Evolutionary conservation across 108 stramenopile genomes (phyloP).

Genomic region (Cylindrotheca closterium): DNA sequence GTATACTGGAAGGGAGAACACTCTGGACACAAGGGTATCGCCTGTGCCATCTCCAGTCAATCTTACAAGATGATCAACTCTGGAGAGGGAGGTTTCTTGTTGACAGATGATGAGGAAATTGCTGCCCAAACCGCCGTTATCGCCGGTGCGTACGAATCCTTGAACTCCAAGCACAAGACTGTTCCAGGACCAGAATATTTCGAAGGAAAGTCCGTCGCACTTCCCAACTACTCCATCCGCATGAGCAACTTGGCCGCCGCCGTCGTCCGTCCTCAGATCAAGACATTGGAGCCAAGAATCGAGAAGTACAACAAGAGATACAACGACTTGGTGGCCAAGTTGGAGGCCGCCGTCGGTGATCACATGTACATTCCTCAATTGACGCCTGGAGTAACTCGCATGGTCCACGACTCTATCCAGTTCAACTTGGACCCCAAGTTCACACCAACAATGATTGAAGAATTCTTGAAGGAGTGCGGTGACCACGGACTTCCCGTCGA

Average conservation of each 20-base stretch:
- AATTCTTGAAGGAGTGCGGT: constrained; percentile 68
- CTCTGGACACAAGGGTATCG: constrained; percentile 81
- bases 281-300: constrained; percentile 73
- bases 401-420: constrained; percentile 87
- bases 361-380: constrained; percentile 67
- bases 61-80: constrained; percentile 92
- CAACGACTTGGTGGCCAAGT: constrained; percentile 43
- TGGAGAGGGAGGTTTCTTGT: constrained; percentile 89
- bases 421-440: constrained; percentile 74
- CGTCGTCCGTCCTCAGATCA: constrained; percentile 77
- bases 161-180: constrained; percentile 68
- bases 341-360: constrained; percentile 59
- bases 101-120: constrained; percentile 76
- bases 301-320: constrained; percentile 81
- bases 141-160: constrained; percentile 87
- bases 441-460: constrained; percentile 62
- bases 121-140: constrained; percentile 76
- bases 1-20: constrained; percentile 78
- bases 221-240: constrained; percentile 85
- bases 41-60: constrained; percentile 70
- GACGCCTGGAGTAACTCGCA: constrained; percentile 66
- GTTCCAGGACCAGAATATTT: constrained; percentile 69
- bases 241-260: constrained; percentile 81
- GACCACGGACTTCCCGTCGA: constrained; percentile 86
- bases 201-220: constrained; percentile 40